These are phyloP conservation scores for Dillenia turbinata DNA, from an alignment of 164 flowering plant genomes.

Conservation along the genomic window DNA sequence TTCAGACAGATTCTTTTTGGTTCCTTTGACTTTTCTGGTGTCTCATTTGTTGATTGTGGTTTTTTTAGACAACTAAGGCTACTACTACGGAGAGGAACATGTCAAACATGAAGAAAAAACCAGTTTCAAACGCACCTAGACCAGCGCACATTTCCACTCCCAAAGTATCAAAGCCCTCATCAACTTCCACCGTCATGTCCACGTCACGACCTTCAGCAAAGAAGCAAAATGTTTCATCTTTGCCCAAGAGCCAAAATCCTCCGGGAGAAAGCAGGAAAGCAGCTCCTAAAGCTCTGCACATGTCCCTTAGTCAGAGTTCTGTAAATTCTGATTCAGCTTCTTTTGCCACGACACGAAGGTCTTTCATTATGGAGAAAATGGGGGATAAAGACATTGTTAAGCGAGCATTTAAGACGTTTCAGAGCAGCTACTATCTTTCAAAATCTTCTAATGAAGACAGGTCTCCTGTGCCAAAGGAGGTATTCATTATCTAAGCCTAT, in stretches of 20 bases:
- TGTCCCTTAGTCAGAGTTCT: constrained; percentile 48
- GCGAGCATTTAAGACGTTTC: constrained; percentile 84
- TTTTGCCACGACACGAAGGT: constrained; percentile 38
- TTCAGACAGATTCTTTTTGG: not conserved
- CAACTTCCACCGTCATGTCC: constrained; percentile 18
- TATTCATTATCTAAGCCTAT: constrained; percentile 12
- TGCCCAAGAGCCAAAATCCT: constrained; percentile 23
- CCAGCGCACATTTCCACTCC: constrained; percentile 22
- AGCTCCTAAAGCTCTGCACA: constrained; percentile 46
- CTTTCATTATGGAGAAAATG: constrained; percentile 84
- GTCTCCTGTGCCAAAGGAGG: constrained; percentile 38
- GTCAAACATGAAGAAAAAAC: constrained; percentile 32
- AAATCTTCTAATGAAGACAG: constrained; percentile 26
- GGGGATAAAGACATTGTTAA: constrained; percentile 87
- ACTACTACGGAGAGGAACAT: constrained; percentile 26
- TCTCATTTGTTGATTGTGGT: constrained; percentile 1
- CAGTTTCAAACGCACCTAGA: constrained; percentile 19
- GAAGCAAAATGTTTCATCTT: constrained; percentile 23
- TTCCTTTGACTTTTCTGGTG: constrained; percentile 2
- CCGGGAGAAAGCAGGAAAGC: constrained; percentile 28
- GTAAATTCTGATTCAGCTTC: constrained; percentile 30
- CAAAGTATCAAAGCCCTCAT: constrained; percentile 24
- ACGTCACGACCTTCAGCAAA: constrained; percentile 28
- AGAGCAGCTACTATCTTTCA: constrained; percentile 31
- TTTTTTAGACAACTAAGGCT: constrained; percentile 25